Conservation (phyloP, 257 asterid genomes). For the Salvia miltiorrhiza region DNA sequence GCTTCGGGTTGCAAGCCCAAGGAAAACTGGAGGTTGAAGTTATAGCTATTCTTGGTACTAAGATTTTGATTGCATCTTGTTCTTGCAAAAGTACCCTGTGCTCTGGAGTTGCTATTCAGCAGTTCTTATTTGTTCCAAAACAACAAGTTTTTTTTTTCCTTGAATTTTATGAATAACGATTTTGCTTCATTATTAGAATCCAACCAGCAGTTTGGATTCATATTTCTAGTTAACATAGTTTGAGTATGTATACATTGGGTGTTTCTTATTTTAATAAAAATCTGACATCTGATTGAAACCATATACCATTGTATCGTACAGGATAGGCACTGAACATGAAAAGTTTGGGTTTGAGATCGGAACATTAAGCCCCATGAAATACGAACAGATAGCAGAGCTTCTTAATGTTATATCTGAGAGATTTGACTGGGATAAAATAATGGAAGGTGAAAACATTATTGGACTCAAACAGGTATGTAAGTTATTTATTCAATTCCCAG, state of each 20-base stretch:
- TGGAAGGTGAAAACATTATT: conserved; percentile 88
- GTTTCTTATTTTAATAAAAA: neutral
- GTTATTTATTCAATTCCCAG: neutral
- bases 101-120: neutral
- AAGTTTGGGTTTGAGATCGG: conserved; percentile 88
- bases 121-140: neutral
- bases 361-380: conserved; percentile 80
- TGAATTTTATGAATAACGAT: neutral
- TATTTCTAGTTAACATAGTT: neutral
- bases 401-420: conserved; percentile 87
- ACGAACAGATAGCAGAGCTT: conserved; percentile 84
- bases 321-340: conserved; percentile 99
- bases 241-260: conserved; percentile 4
- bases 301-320: conserved; percentile 30
- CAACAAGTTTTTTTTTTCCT: conserved; percentile 2
- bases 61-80: conserved; percentile 24
- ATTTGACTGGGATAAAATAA: conserved; percentile 96
- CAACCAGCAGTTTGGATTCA: neutral
- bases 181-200: conserved; percentile 11
- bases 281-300: conserved; percentile 7
- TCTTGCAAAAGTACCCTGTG: conserved; percentile 9
- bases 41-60: conserved; percentile 49
- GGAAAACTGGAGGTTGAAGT: conserved; percentile 89
- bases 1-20: conserved; percentile 97
- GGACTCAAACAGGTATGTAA: conserved; percentile 83